phyloP scores from a whole-genome alignment of 495 filamentous ascomycete species.

The Aspergillus diversus region DNA sequence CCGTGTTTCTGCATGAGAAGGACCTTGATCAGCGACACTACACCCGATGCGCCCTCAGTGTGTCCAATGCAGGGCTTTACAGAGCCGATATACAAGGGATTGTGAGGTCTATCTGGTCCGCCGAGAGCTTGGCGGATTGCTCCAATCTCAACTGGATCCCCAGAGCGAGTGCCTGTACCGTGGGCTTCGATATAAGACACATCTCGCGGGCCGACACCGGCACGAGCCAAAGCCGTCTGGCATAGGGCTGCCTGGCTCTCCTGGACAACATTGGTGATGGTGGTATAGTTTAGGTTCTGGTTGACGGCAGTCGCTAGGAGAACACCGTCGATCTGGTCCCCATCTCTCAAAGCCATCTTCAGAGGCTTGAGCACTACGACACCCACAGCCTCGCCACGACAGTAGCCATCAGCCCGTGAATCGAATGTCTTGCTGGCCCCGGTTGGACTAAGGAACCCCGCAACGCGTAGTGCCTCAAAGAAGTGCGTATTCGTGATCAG shows the following conservation, averaged over 20 bases:
- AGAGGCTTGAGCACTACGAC: slow-evolving; percentile 67
- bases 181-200: slow-evolving; percentile 75
- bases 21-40: slow-evolving; percentile 46
- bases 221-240: slow-evolving; percentile 53
- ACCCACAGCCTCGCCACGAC: slow-evolving; percentile 65
- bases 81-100: slow-evolving; percentile 34
- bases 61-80: slow-evolving; percentile 56
- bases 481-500: slow-evolving; percentile 36
- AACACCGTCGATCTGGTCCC: slow-evolving; percentile 64
- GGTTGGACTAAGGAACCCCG: slow-evolving; percentile 40
- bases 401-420: slow-evolving; percentile 70
- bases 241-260: slow-evolving; percentile 63
- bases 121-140: slow-evolving; percentile 39
- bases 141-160: slow-evolving; percentile 63
- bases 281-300: slow-evolving; percentile 65
- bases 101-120: slow-evolving; percentile 10
- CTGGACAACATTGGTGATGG: slow-evolving; percentile 67
- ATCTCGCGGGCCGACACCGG: slow-evolving; percentile 60
- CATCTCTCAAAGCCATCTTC: slow-evolving; percentile 59
- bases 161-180: slow-evolving; percentile 72
- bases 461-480: slow-evolving; percentile 37
- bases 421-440: slow-evolving; percentile 70
- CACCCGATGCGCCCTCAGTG: slow-evolving; percentile 50
- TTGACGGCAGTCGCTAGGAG: slow-evolving; percentile 63
- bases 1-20: slow-evolving; percentile 51